Evolutionary conservation across 2,329 filamentous ascomycete species (phyloP).

Genomic region (Ilyonectria robusta): DNA sequence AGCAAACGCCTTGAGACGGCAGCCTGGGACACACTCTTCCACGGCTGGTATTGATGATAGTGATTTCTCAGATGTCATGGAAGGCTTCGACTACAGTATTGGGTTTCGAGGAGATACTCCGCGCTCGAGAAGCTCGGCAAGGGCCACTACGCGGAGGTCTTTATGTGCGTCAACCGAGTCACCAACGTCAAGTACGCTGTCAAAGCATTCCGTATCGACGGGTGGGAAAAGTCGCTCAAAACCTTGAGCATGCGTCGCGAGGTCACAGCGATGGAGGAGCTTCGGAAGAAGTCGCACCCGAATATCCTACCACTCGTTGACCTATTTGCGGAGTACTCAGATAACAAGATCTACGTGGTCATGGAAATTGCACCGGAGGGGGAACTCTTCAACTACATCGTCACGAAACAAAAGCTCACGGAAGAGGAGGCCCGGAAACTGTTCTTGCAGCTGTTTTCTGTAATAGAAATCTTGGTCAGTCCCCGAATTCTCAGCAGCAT

Average conservation of each 20-base stretch:
- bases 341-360: slow-evolving; percentile 78
- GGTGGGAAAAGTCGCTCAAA: slow-evolving; percentile 21
- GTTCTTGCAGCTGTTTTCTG: slow-evolving; percentile 88
- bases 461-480: slow-evolving; percentile 87
- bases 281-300: slow-evolving; percentile 54
- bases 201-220: slow-evolving; percentile 71
- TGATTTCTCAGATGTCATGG: neutral
- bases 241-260: neutral
- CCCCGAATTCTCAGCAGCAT: neutral
- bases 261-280: neutral
- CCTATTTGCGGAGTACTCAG: neutral
- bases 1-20: too few species aligned
- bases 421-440: slow-evolving; percentile 85
- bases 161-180: slow-evolving; percentile 81
- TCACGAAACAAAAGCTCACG: slow-evolving; percentile 84
- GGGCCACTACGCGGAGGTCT: slow-evolving; percentile 87
- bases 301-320: slow-evolving; percentile 71
- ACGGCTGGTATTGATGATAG: neutral
- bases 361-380: slow-evolving; percentile 88
- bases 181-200: slow-evolving; percentile 85
- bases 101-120: slow-evolving; percentile 64
- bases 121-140: slow-evolving; percentile 85
- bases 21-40: neutral
- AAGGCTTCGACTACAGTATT: slow-evolving; percentile 1
- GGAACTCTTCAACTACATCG: slow-evolving; percentile 92